Base-by-base conservation (phyloP, 495 filamentous ascomycete species). In the Cryomyces minteri region DNA sequence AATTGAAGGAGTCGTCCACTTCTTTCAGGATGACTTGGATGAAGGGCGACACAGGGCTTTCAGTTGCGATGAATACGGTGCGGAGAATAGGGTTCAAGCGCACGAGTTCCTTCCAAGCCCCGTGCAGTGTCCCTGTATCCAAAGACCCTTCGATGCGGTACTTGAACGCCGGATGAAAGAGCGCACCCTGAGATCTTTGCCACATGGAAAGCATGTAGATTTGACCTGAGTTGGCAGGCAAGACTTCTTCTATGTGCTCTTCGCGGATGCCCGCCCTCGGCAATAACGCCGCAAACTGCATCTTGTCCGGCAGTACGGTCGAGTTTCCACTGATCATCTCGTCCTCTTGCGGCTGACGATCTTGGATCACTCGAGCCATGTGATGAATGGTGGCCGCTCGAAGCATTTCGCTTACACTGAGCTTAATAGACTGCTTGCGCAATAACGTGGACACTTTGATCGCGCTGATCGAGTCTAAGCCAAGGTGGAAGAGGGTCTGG, bases 391-490 rank as follows among this genome's bases (percentile, higher is more conserved):
- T 82, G n/a, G 63, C 65, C 0, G 77, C 73, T 47, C 66, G 68
- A 2, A 88, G 59, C 40, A 90, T 71, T 32, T 82, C 73, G 6
- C 79, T 72, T 9, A 85, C 77, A 31, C 66, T 64, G 0, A 85
- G 56, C 4, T 58, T 59, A 4, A 87, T 55, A 0, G 67, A 71
- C 34, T 71, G 62, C 39, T 74, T 77, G 14, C 72, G 70, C 7
- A 87, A 64, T n/a, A 78, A 60, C 0, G 76, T 68, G 25, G 76
- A 72, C 11, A 80, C 68, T 41, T 80, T 77, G 58, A 94, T 87
- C 7, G 85, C 82, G 44, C 80, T 83, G 54, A 96, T 84, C 4
- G 88, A 94, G 56, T 96, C 88, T 33, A 94, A 67, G 5, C 88
- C 88, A 5, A 96, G 68, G 51, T 83, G 77, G 56, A 88, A 92